Base-by-base conservation (phyloP, 805 yeast genomes). In the Candida saitoana region DNA sequence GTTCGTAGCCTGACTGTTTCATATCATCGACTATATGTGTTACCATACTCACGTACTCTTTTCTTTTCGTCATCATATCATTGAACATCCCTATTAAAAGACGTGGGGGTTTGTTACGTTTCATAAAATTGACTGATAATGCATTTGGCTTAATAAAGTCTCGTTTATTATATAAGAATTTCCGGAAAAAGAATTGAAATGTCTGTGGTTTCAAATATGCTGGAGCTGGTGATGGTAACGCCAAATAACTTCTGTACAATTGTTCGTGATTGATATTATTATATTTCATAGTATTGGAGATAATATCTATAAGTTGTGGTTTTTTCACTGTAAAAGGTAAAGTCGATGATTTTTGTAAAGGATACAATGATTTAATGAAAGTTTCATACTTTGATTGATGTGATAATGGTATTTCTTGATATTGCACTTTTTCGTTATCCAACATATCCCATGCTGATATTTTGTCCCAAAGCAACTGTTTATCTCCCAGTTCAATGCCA, bases 21-120 rank as follows among this genome's bases (percentile, higher is more conserved):
- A 66, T 40, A 41, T 68, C 73, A 32, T 50, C 47, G 7, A 67
- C 40, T 0, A 69, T 48, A 3, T 48, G 49, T 40, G 54, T 48
- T 24, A 60, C 49, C 44, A 49, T 52, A 12, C 38, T 36, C 6
- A 59, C 35, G 35, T 61, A 59, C 3, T 47, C 41, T 12, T 48
- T 42, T 19, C 68, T 48, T 22, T 36, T 45, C 4, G 38, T 44
- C 17, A 57, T 43, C 48, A 54, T 57, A n/a, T 47, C 34, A 41
- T 49, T 57, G 4, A 48, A 49, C 22, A 46, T 47, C n/a, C 41
- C 18, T 2, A 44, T 30, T 12, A 45, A 40, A 17, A 41, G 34
- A 2, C 41, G 34, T 6, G 44, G 40, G 8, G 29, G n/a, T 19
- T 12, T 24, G 6, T 27, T 12, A 16, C 19, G 7, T 12, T 35